Conservation (phyloP, 2,329 filamentous ascomycete genomes). For the Geosmithia morbida region DNA sequence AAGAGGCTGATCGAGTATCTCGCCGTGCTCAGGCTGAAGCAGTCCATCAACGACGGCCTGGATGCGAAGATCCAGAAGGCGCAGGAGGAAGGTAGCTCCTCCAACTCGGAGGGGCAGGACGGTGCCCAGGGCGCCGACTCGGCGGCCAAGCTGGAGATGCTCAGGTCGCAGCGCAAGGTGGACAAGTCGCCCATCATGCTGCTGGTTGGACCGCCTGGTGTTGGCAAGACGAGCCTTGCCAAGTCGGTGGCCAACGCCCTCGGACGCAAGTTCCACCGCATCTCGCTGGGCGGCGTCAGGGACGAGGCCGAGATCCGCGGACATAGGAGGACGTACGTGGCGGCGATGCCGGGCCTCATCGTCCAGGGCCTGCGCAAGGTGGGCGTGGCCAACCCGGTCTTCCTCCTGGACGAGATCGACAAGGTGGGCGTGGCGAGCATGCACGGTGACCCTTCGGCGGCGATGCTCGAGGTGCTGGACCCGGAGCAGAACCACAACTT, state of each 20-base stretch:
- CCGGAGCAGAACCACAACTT: conserved; percentile 95
- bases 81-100: conserved; percentile 36
- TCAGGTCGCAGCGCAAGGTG: conserved; percentile 71
- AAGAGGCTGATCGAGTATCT: conserved; percentile 91
- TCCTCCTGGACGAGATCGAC: conserved; percentile 94
- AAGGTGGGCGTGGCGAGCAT: conserved; percentile 86
- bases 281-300: conserved; percentile 86
- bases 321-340: conserved; percentile 89
- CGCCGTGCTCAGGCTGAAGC: conserved; percentile 90
- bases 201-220: conserved; percentile 82
- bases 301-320: conserved; percentile 96
- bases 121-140: conserved; percentile 3
- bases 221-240: conserved; percentile 90
- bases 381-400: conserved; percentile 86
- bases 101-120: conserved; percentile 7
- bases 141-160: conserved; percentile 51
- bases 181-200: conserved; percentile 95
- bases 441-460: conserved; percentile 89
- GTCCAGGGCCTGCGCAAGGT: conserved; percentile 92
- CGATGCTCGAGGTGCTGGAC: conserved; percentile 95
- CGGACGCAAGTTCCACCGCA: conserved; percentile 90
- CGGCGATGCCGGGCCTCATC: conserved; percentile 94
- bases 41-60: conserved; percentile 71
- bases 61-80: conserved; percentile 62
- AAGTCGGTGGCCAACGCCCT: conserved; percentile 86